phyloP scores from a whole-genome alignment of 2,329 filamentous ascomycete genomes.

The Colletotrichum costaricense region DNA sequence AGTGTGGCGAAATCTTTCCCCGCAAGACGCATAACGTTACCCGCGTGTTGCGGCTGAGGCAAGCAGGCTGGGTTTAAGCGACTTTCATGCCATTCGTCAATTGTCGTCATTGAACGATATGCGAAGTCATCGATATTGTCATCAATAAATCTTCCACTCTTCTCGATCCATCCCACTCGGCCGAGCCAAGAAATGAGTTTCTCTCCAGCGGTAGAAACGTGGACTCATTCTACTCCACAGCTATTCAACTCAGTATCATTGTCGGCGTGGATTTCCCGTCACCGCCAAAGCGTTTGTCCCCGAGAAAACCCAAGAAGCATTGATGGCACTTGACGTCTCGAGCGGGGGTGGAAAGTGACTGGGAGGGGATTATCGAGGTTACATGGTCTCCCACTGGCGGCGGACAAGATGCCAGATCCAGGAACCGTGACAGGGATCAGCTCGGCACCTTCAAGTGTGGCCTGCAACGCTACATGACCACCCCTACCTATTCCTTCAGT shows the following conservation, averaged over 20 bases:
- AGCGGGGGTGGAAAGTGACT: constrained; percentile 7
- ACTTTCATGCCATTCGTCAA: constrained; percentile 11
- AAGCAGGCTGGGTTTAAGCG: background rate
- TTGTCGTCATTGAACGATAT: background rate
- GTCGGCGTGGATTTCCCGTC: background rate
- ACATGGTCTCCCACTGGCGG: constrained; percentile 29
- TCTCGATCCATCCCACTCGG: background rate
- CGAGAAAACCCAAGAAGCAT: background rate
- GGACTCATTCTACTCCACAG: background rate
- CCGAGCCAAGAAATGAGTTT: background rate
- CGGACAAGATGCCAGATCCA: constrained; percentile 32
- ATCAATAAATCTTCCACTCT: background rate
- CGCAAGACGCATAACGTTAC: background rate
- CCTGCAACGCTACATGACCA: background rate
- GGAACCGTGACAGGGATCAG: constrained; percentile 19
- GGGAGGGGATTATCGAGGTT: constrained; percentile 19
- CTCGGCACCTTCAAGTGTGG: constrained; percentile 15
- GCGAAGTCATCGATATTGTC: background rate
- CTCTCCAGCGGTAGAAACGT: background rate
- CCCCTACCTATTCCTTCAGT: background rate
- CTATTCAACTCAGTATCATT: background rate
- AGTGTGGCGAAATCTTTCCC: background rate
- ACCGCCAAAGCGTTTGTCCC: background rate
- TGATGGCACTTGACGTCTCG: background rate
- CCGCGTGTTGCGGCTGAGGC: constrained; percentile 1